Conservation (phyloP, 805 yeast genomes). For the Yamadazyma sp. region DNA sequence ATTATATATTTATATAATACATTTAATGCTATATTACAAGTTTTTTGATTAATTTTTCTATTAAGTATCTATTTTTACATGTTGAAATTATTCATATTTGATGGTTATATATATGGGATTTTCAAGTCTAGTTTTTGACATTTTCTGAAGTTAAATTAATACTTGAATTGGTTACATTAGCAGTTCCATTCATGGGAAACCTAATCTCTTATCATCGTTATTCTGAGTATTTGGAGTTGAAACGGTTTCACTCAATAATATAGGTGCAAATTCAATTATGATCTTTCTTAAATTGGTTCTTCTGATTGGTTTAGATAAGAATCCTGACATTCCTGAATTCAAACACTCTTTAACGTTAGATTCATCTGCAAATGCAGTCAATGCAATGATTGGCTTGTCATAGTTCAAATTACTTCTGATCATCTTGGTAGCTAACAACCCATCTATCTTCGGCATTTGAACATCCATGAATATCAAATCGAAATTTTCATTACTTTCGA, state of each 20-base stretch:
- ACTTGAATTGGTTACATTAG: no score
- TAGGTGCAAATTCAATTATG: slow-evolving; percentile 44
- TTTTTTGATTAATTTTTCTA: no score
- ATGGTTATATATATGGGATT: no score
- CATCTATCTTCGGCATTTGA: slow-evolving; percentile 95
- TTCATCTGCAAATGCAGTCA: slow-evolving; percentile 94
- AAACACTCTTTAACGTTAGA: slow-evolving; percentile 83
- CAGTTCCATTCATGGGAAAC: slow-evolving; percentile 6
- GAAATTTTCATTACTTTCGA: slow-evolving; percentile 40
- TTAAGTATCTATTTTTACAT: no score
- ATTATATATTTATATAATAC: no score
- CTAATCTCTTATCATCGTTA: slow-evolving; percentile 27
- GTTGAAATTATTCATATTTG: no score
- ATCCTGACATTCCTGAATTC: slow-evolving; percentile 90
- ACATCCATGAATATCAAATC: slow-evolving; percentile 94
- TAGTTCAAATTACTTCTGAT: slow-evolving; percentile 64
- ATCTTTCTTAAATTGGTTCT: slow-evolving; percentile 64
- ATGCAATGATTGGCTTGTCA: slow-evolving; percentile 79
- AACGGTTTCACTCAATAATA: slow-evolving; percentile 28
- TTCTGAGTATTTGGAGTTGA: slow-evolving; percentile 30
- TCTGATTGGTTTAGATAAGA: slow-evolving; percentile 83
- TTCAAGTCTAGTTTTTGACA: no score
- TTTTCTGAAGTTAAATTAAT: no score
- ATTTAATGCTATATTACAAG: no score
- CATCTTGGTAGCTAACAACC: slow-evolving; percentile 74